A percentile compares a stretch with the other conserved stretches of the same genome.
These are phyloP conservation scores for Heritiera littoralis DNA, from an alignment of 345 rosid genomes.

Conservation along the genomic window DNA sequence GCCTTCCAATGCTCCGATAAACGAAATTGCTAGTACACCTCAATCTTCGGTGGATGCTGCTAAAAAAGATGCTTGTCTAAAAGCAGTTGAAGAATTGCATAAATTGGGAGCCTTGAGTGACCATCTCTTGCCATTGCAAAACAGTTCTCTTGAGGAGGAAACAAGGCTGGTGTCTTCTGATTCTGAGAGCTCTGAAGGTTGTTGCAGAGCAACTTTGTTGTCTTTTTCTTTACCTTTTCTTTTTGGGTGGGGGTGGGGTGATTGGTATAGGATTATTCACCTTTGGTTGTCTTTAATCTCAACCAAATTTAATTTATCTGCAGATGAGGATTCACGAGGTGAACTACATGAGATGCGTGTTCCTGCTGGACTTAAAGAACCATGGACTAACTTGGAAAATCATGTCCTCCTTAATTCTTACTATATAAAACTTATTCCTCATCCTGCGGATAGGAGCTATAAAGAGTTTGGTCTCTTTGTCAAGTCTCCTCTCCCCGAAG, in stretches of 20 bases:
- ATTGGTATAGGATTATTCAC: not conserved
- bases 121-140: slow-evolving; percentile 57
- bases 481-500: slow-evolving; percentile 71
- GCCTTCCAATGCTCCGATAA: slow-evolving; percentile 84
- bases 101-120: slow-evolving; percentile 69
- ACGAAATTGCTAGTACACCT: slow-evolving; percentile 55
- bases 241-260: not conserved
- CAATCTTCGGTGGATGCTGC: slow-evolving; percentile 75
- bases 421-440: slow-evolving; percentile 61
- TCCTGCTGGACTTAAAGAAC: slow-evolving; percentile 57
- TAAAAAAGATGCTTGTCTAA: slow-evolving; percentile 77
- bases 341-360: slow-evolving; percentile 80
- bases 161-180: slow-evolving; percentile 34
- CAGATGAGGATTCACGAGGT: slow-evolving; percentile 57
- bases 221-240: not conserved
- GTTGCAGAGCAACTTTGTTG: slow-evolving; percentile 20
- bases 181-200: slow-evolving; percentile 57
- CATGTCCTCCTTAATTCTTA: slow-evolving; percentile 48
- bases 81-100: slow-evolving; percentile 83
- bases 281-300: not conserved
- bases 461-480: slow-evolving; percentile 75
- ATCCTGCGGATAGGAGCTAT: slow-evolving; percentile 76
- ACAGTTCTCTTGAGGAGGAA: slow-evolving; percentile 45
- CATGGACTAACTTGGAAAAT: slow-evolving; percentile 49
- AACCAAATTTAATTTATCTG: slow-evolving; percentile 28